Percentiles rank a stretch among this genome's conserved stretches.
These are phyloP conservation scores for Mycena alexandri DNA, from an alignment of 768 basidiomycete species.

Conservation along the genomic window DNA sequence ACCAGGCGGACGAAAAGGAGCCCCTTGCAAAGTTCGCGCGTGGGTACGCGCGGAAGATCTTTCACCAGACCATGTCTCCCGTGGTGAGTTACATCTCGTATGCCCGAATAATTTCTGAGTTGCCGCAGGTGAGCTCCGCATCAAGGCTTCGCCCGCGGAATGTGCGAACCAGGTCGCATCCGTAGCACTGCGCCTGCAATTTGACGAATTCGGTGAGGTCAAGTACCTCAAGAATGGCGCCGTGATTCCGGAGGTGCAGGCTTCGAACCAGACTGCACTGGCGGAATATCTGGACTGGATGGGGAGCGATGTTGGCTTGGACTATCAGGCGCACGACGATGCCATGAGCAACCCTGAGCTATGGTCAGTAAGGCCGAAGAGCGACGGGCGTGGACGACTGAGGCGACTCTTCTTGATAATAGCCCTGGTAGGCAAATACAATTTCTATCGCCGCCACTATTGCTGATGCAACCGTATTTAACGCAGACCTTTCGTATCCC, in stretches of 20 bases:
- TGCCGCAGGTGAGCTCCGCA: slow-evolving; percentile 26
- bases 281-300: neutral
- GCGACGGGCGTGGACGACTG: slow-evolving; percentile 22
- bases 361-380: slow-evolving; percentile 33
- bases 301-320: neutral
- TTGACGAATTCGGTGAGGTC: slow-evolving; percentile 31
- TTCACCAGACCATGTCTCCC: slow-evolving; percentile 13
- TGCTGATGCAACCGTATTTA: neutral
- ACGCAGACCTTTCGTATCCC: slow-evolving; percentile 11
- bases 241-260: slow-evolving; percentile 17
- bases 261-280: slow-evolving; percentile 18
- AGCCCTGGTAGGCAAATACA: slow-evolving; percentile 8
- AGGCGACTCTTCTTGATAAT: slow-evolving; percentile 17
- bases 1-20: neutral
- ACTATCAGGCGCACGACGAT: slow-evolving; percentile 25
- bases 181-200: slow-evolving; percentile 25
- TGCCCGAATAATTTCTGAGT: neutral
- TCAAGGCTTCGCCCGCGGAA: slow-evolving; percentile 15
- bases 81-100: slow-evolving; percentile 2
- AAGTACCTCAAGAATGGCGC: slow-evolving; percentile 16
- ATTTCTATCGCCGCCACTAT: neutral
- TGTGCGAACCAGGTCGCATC: slow-evolving; percentile 24
- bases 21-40: slow-evolving; percentile 4
- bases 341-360: slow-evolving; percentile 19
- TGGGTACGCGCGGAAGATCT: slow-evolving; percentile 30